Conservation (phyloP, 495 filamentous ascomycete species). For the Saxophila tyrrhenica region DNA sequence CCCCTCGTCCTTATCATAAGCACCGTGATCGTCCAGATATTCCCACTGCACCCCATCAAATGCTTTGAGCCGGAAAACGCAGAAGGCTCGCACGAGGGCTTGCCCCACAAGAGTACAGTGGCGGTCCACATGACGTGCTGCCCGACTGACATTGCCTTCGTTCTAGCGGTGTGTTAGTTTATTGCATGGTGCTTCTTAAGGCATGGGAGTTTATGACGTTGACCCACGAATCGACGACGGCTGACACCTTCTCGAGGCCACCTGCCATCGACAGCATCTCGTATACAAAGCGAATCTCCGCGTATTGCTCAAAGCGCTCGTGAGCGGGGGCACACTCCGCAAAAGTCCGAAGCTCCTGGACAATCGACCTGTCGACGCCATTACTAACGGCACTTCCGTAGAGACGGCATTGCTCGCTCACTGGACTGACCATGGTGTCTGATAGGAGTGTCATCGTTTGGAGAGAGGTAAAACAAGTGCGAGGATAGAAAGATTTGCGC, state of each 20-base stretch:
- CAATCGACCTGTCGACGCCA: background rate
- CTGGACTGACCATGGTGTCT: background rate
- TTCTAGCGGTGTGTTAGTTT: background rate
- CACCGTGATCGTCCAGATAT: background rate
- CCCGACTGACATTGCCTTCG: background rate
- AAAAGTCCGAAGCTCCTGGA: background rate
- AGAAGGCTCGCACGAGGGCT: background rate
- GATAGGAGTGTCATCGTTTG: background rate
- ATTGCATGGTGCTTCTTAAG: background rate
- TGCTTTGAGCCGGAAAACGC: background rate
- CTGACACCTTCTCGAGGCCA: background rate
- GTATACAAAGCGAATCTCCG: background rate
- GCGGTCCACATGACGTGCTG: background rate
- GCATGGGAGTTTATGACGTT: background rate
- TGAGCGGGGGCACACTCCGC: background rate
- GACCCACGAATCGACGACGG: background rate
- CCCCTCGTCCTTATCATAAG: background rate
- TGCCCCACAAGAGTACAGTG: background rate
- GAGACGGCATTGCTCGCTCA: background rate
- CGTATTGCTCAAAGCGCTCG: background rate
- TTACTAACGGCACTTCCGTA: background rate
- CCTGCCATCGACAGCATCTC: background rate
- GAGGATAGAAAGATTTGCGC: background rate
- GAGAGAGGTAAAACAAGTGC: background rate
- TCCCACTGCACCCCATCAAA: background rate